Base-by-base conservation (phyloP, 1,284 basidiomycete species). In the Pseudozyma hubeiensis region DNA sequence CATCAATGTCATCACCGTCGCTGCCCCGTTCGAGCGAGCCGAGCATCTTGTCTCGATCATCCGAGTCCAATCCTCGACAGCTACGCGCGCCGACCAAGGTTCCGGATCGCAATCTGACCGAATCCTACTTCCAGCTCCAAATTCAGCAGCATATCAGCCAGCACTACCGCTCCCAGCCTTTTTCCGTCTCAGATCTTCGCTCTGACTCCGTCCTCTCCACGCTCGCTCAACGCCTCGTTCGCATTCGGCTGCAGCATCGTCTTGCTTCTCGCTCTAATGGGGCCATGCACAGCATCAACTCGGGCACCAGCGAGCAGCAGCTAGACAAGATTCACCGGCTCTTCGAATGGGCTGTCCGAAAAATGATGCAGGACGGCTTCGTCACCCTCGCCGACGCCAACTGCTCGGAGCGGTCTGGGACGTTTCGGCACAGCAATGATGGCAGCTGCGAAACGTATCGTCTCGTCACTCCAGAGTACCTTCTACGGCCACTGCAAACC, bases 331-430 rank as follows among this genome's bases (percentile, higher is more conserved):
- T 62, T 4, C 43, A 43, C 9, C 66, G 70, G 9, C 53, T 75
- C 2, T 75, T 75, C 41, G 57, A 69, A 39, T 64, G 60, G 59
- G 59, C 62, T n/a, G 43, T 71, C 17, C 62, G 75, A 9, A 68
- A 65, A 37, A 77, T 77, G 71, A 56, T 77, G 65, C 55, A 57
- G 17, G 71, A 77, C 29, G 75, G 75, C 29, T 70, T 65, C 57
- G 61, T 77, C 48, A 39, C 46, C n/a, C 46, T 77, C 4, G 61
- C 59, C 24, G 59, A 61, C 8, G 7, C 11, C 7, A 35, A 49
- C 17, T 17, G 41, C 37, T 37, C 49, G 33, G 31, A 30, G 5
- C 31, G 5, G 9, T 14, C 13, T 34, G 14, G 16, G 5, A 4
- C 34, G 31, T 44, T 34, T 17, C 45, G 7, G 24, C 7, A 16